Evolutionary conservation across 2,329 filamentous ascomycete genomes (phyloP), one percentile per base, ranked within the genome.

Genomic region (Emmonsiellopsis sp.): DNA sequence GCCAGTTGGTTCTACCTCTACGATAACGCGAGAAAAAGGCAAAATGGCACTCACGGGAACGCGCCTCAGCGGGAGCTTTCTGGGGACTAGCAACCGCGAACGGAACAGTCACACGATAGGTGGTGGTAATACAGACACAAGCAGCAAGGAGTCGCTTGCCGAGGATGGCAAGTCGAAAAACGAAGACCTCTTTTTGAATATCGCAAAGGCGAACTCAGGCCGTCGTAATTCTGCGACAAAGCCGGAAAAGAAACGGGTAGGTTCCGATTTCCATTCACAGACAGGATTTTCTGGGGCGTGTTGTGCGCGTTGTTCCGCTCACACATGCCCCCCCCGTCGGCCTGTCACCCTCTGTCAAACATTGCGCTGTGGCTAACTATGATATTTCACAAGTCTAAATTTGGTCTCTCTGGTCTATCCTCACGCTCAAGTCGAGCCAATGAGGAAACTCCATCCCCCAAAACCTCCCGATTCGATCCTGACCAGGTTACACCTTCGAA

Each of bases 181-280:
- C 55, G 72, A 74, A 51, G 73, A 75, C 62, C 59, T 75, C 32
- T 75, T 75, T 56, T 58, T 75, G 52, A 74, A 75, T 55, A 74
- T 75, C 54, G 73, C 73, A 9, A 68, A 68, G 57, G 65, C 68
- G 5, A 71, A 71, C 51, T 69, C 68, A 6, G 60, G 53, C 42
- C 68, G 67, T 55, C 68, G 68, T 48, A 65, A 68, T 49, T 70
- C 69, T 14, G 45, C 69, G 27, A 62, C 64, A 39, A 68, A 65
- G 45, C 65, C 68, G n/a, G 69, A 71, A 52, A 64, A 69, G 39
- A 64, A 52, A 21, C 57, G 40, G 42, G 55, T 60, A 53, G 51
- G 56, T 45, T 42, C 39, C 32, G 42, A 11, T 37, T 48, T 49
- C 6, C 27, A 42, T 52, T 46, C n/a, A 36, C 13, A 3, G 7